Evolutionary conservation across 192 early-diverging fungal species (phyloP), one percentile per base, ranked within the genome.

Genomic region (Dissophora ornata): DNA sequence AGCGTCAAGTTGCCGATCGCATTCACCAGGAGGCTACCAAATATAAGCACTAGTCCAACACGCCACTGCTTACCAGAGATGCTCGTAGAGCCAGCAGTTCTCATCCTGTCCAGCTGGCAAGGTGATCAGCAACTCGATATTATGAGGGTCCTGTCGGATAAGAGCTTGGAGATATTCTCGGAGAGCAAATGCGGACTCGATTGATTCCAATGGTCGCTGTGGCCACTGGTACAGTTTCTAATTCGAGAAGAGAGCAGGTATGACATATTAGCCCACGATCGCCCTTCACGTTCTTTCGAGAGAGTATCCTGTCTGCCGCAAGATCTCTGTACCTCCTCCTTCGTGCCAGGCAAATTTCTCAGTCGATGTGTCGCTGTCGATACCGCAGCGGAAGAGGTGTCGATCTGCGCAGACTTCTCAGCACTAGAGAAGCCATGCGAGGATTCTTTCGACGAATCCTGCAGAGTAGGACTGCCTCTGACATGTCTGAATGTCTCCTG

Each of bases 71-170:
- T 79, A 94, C 89, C 95, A 85, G 66, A 97, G 80, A 63, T 97
- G 96, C 69, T 97, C 95, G 67, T 92, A 95, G 46, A 93, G 91
- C 97, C 97, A 98, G 1, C 88, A 62, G 22, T 87, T 61, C 15
- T 62, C 47, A 57, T 92, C 91, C 13, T 90, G 79, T 9, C 82
- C 86, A 16, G 64, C 33, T 1, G 95, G 97, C 33, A 90, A 54
- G 9, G 82, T 52, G 0, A 94, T 85, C 15, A 96, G 69, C 3
- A 24, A 34, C 13, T 89, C 84, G 13, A 94, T 50, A 40, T 92
- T 84, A 26, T 87, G 84, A 18, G 88, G 83, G 50, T 93, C 85
- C 10, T 75, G 66, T 24, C 92, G 83, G 30, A 96, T 84, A 15
- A 90, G 82, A 7, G 81, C 70, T 62, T 96, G 95, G 24, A 98